Percentiles rank a stretch among this genome's conserved stretches.
These are phyloP conservation scores for Oryza australiensis DNA, from an alignment of 176 grass and related monocot species.

Conservation along the genomic window DNA sequence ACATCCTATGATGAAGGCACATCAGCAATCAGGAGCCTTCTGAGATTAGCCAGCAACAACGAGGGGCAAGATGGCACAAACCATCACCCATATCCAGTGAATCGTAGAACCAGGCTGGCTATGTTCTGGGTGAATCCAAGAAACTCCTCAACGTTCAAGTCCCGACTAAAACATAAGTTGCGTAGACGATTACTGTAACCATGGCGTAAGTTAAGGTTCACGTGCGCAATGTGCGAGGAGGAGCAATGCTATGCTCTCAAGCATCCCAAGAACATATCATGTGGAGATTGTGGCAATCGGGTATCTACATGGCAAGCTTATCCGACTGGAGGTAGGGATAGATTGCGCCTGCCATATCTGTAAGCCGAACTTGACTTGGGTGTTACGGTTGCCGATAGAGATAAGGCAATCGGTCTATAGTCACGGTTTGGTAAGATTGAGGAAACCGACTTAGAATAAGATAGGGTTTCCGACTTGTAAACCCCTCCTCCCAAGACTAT, in stretches of 20 bases:
- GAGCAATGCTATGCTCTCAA: not conserved
- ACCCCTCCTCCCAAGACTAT: no score
- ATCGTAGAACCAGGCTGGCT: not conserved
- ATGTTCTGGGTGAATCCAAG: constrained; percentile 1
- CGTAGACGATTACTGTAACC: not conserved
- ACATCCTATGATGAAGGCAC: not conserved
- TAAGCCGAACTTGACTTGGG: no score
- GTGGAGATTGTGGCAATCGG: no score
- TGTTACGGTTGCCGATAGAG: no score
- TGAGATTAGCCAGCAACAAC: not conserved
- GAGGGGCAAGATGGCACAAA: not conserved
- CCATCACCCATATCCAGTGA: constrained; percentile 17
- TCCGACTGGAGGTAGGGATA: no score
- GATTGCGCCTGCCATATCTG: no score
- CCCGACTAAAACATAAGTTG: not conserved
- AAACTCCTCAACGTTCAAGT: not conserved
- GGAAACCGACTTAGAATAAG: no score
- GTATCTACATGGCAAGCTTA: no score
- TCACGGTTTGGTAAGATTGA: no score
- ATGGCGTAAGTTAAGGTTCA: not conserved
- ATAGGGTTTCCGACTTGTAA: no score
- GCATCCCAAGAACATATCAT: constrained; percentile 34
- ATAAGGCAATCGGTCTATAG: no score
- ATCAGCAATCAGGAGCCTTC: not conserved
- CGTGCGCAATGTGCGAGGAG: not conserved